Conservation (phyloP, 1,139 yeast species). For the Suhomyces wounanorum region DNA sequence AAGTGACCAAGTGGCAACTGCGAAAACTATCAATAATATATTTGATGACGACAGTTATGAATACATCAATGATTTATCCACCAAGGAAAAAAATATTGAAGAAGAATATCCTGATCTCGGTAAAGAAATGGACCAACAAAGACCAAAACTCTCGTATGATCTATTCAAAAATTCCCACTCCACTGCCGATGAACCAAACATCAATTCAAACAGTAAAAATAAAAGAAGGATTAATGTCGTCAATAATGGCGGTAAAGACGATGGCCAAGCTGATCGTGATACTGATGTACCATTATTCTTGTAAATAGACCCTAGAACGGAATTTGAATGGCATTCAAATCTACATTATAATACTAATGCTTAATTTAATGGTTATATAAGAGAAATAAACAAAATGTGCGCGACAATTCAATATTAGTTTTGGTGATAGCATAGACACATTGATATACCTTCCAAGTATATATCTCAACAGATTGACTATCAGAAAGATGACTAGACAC, state of each 20-base stretch:
- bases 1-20: slow-evolving; percentile 6
- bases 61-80: slow-evolving; percentile 21
- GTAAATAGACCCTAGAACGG: slow-evolving; percentile 13
- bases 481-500: slow-evolving; percentile 46
- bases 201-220: neutral
- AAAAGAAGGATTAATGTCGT: neutral
- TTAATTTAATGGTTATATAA: slow-evolving; percentile 5
- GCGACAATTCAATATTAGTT: slow-evolving; percentile 1
- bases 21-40: slow-evolving; percentile 16
- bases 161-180: slow-evolving; percentile 8
- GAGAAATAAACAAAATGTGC: slow-evolving; percentile 7
- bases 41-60: slow-evolving; percentile 31
- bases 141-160: slow-evolving; percentile 22
- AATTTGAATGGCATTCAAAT: neutral
- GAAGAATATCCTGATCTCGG: slow-evolving; percentile 19
- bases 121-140: slow-evolving; percentile 9
- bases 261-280: slow-evolving; percentile 34
- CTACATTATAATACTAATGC: slow-evolving; percentile 2
- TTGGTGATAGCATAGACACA: neutral
- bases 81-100: slow-evolving; percentile 4
- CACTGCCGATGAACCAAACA: neutral
- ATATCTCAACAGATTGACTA: neutral
- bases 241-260: slow-evolving; percentile 14
- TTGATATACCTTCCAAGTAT: neutral
- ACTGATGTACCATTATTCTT: slow-evolving; percentile 45